Conservation (phyloP, 1,284 basidiomycete species). For the Ganoderma leucocontextum region DNA sequence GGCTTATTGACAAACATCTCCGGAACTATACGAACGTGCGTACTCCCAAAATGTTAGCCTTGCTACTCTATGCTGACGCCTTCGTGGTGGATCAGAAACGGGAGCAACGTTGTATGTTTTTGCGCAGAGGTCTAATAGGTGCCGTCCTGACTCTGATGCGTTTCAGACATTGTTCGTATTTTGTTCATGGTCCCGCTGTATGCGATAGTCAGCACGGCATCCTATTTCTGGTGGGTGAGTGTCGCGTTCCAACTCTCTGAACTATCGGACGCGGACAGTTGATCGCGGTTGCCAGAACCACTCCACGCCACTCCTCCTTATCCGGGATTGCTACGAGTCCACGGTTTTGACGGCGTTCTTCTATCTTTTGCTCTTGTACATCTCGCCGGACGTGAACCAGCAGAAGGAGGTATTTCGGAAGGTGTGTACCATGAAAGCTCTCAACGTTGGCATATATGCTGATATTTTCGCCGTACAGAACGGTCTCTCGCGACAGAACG, state of each 20-base stretch:
- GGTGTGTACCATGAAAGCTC: constrained; percentile 18
- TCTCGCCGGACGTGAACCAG: constrained; percentile 69
- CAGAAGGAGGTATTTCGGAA: constrained; percentile 71
- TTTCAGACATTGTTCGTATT: constrained; percentile 71
- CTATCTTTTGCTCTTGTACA: constrained; percentile 77
- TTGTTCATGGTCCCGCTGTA: constrained; percentile 86
- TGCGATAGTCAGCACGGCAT: constrained; percentile 70
- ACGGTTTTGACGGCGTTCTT: constrained; percentile 82
- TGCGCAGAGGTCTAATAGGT: not conserved
- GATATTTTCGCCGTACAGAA: constrained; percentile 31
- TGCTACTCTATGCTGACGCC: constrained; percentile 17
- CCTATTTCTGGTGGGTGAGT: constrained; percentile 77
- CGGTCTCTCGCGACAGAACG: constrained; percentile 63
- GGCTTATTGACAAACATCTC: constrained; percentile 78
- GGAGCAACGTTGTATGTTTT: constrained; percentile 67
- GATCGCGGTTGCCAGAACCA: constrained; percentile 56
- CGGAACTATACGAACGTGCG: constrained; percentile 75
- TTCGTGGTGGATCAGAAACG: constrained; percentile 54
- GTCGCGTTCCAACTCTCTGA: constrained; percentile 14
- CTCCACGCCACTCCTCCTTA: constrained; percentile 66
- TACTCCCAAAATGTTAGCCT: not conserved
- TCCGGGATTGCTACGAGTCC: constrained; percentile 75
- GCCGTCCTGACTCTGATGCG: not conserved
- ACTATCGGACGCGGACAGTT: not conserved
- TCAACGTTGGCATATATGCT: not conserved